Evolutionary conservation across 2,329 filamentous ascomycete species (phyloP).

Genomic region (Chrysoporthe puriensis): DNA sequence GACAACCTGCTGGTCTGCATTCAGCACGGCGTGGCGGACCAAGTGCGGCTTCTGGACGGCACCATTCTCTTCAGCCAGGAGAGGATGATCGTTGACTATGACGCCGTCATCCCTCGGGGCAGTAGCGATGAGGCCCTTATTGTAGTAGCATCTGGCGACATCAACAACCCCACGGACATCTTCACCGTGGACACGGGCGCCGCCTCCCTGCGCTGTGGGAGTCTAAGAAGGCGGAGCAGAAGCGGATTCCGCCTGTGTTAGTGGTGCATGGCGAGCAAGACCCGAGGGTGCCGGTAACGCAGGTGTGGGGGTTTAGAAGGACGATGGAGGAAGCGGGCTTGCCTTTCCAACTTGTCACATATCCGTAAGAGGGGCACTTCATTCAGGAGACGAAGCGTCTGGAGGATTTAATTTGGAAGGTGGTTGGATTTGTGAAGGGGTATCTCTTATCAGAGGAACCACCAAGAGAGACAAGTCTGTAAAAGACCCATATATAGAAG

Average conservation of each 20-base stretch:
- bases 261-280: conserved; percentile 40
- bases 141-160: conserved; percentile 34
- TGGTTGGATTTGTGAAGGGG: conserved; percentile 27
- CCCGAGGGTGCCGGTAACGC: conserved; percentile 38
- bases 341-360: conserved; percentile 40
- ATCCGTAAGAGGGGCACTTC: conserved; percentile 40
- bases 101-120: conserved; percentile 4
- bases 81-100: conserved; percentile 7
- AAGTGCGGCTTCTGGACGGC: conserved; percentile 16
- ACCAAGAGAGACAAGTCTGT: background rate
- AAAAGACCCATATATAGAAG: background rate
- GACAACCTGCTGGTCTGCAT: conserved; percentile 10
- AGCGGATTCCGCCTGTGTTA: conserved; percentile 27
- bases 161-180: conserved; percentile 37
- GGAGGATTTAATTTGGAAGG: conserved; percentile 34
- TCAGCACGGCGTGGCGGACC: conserved; percentile 13
- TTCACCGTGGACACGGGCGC: conserved; percentile 33
- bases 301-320: conserved; percentile 39
- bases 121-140: conserved; percentile 33
- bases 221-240: conserved; percentile 15
- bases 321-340: conserved; percentile 35
- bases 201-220: conserved; percentile 24
- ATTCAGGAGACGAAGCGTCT: conserved; percentile 37
- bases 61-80: conserved; percentile 15
- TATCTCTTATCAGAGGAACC: background rate